Percentiles rank a stretch among this genome's conserved stretches.
phyloP scores from a whole-genome alignment of 1,284 basidiomycete genomes.

The Spongispora temasekensis region DNA sequence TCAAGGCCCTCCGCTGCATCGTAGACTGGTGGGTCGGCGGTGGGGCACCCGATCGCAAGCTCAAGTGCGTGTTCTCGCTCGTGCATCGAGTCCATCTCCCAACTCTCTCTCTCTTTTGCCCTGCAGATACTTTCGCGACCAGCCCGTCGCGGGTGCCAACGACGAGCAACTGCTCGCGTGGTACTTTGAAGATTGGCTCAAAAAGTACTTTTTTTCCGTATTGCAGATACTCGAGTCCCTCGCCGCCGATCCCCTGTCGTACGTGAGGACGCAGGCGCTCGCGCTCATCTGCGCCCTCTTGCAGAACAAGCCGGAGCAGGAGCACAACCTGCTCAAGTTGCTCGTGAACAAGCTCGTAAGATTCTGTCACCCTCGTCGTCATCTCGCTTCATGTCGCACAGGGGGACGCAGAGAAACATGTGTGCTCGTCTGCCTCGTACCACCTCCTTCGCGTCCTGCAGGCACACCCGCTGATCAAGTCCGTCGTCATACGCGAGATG shows the following conservation, averaged over 20 bases:
- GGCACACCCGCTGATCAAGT: constrained; percentile 93
- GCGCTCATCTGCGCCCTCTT: constrained; percentile 79
- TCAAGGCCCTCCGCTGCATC: constrained; percentile 88
- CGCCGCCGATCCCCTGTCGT: constrained; percentile 85
- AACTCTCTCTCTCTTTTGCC: too few species aligned
- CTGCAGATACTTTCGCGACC: constrained; percentile 88
- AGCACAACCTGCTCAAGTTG: constrained; percentile 91
- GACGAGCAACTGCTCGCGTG: constrained; percentile 80
- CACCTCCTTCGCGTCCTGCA: constrained; percentile 90
- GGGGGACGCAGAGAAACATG: constrained; percentile 89
- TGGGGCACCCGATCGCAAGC: constrained; percentile 78
- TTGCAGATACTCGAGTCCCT: constrained; percentile 89
- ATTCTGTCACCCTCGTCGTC: constrained; percentile 8
- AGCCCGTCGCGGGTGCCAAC: constrained; percentile 72
- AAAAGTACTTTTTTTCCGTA: constrained; percentile 94
- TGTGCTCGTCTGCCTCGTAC: constrained; percentile 90
- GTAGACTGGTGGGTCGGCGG: constrained; percentile 98
- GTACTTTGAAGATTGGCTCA: constrained; percentile 97
- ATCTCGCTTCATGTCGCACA: constrained; percentile 35
- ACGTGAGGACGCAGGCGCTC: constrained; percentile 84
- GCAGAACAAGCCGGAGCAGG: constrained; percentile 92
- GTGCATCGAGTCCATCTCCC: too few species aligned
- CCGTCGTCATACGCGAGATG: constrained; percentile 87
- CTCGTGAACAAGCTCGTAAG: constrained; percentile 92
- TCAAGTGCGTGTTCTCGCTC: constrained; percentile 58